phyloP scores from a whole-genome alignment of 805 yeast genomes.

The Zygotorulaspora sp. region DNA sequence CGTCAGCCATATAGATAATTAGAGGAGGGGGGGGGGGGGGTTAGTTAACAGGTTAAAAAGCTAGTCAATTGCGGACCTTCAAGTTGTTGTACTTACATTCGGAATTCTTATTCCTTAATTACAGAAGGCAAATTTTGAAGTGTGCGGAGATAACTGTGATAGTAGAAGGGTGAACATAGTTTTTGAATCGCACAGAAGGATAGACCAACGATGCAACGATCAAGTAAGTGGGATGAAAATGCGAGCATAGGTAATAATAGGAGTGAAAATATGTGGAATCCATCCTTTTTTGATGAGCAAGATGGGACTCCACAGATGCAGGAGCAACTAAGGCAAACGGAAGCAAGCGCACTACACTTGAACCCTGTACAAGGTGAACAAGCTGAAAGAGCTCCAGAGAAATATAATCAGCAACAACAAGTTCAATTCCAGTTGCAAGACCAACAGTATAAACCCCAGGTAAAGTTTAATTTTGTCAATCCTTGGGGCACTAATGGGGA shows the following conservation, averaged over 20 bases:
- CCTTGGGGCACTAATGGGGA: constrained; percentile 23
- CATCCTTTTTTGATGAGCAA: constrained; percentile 11
- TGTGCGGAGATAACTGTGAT: constrained; percentile 4
- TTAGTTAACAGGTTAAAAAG: too few relatives aligned
- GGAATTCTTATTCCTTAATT: too few relatives aligned
- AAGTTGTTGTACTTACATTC: too few relatives aligned
- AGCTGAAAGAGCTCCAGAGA: constrained; percentile 7
- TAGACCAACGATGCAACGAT: neutral
- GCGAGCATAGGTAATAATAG: neutral
- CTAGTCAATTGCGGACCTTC: too few relatives aligned
- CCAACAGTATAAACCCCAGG: constrained; percentile 10
- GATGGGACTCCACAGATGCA: constrained; percentile 4
- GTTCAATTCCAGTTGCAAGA: constrained; percentile 9
- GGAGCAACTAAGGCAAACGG: constrained; percentile 4
- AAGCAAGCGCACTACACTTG: too few relatives aligned
- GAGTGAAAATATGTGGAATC: constrained; percentile 18
- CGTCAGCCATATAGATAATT: neutral
- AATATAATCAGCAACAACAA: constrained; percentile 9
- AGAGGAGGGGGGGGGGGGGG: too few relatives aligned
- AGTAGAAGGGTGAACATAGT: too few relatives aligned
- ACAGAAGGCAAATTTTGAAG: too few relatives aligned
- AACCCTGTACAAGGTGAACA: constrained; percentile 3
- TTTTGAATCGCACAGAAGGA: too few relatives aligned
- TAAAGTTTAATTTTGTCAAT: constrained; percentile 20
- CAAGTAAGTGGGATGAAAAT: neutral